A percentile compares a stretch with the other conserved stretches of the same genome.
phyloP scores from a whole-genome alignment of 305 asterid genomes.

The Fraxinus platypoda region DNA sequence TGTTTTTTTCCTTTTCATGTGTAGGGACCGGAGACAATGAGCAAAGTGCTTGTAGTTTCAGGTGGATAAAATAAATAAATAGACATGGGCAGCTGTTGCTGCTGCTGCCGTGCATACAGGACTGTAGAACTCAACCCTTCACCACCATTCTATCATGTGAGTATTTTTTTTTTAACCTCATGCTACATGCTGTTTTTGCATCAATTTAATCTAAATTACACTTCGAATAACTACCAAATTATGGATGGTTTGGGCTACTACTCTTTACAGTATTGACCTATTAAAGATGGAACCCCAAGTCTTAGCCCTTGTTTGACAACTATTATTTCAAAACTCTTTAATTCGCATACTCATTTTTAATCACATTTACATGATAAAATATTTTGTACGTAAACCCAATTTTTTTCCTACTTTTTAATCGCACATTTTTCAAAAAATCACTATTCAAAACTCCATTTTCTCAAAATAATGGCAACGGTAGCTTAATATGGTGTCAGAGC shows the following conservation, averaged over 20 bases:
- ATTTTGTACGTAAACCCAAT: too few species aligned
- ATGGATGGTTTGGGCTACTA: not conserved
- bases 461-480: too few species aligned
- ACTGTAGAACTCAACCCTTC: slow-evolving; percentile 45
- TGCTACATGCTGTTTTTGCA: slow-evolving; percentile 8
- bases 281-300: not conserved
- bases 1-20: slow-evolving; percentile 10
- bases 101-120: slow-evolving; percentile 64
- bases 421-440: too few species aligned
- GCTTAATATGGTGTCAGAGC: not conserved
- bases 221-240: not conserved
- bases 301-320: too few species aligned
- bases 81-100: slow-evolving; percentile 83
- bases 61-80: slow-evolving; percentile 40
- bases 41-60: slow-evolving; percentile 36
- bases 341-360: too few species aligned
- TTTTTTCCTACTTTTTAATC: too few species aligned
- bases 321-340: too few species aligned
- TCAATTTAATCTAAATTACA: not conserved
- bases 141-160: slow-evolving; percentile 56
- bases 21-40: slow-evolving; percentile 51
- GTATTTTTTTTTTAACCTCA: slow-evolving; percentile 26
- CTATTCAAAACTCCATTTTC: too few species aligned
- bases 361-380: too few species aligned
- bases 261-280: not conserved